These are phyloP conservation scores for Nannochloris sp. DNA, from an alignment of 139 green algal species.

Conservation along the genomic window DNA sequence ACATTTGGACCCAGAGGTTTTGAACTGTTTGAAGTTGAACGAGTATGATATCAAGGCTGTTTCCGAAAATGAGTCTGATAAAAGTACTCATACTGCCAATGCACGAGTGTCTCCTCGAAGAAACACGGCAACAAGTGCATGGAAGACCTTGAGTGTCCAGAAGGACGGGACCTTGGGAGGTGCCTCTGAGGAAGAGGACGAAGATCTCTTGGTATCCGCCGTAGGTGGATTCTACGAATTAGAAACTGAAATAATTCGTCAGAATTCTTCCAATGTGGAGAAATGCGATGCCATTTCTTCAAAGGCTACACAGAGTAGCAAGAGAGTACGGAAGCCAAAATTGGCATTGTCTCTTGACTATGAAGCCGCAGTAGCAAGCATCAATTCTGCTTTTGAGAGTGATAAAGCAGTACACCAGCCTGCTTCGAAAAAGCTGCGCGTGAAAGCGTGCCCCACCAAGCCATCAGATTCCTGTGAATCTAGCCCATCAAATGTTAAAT, in stretches of 20 bases:
- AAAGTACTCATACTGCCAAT: background rate
- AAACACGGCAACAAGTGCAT: constrained; percentile 1
- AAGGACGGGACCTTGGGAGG: background rate
- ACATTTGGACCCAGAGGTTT: background rate
- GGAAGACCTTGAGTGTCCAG: constrained; percentile 1
- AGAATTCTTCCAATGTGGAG: too few relatives aligned
- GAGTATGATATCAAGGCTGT: constrained; percentile 3
- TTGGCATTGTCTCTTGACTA: constrained; percentile 23
- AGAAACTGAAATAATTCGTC: background rate
- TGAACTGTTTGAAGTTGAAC: constrained; percentile 19
- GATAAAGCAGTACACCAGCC: constrained; percentile 8
- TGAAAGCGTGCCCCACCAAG: constrained; percentile 2
- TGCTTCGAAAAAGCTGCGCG: background rate
- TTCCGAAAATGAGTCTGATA: background rate
- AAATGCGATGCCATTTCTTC: too few relatives aligned
- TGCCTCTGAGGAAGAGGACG: background rate
- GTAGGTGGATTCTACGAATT: background rate
- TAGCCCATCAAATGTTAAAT: constrained; percentile 7
- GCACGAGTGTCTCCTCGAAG: background rate
- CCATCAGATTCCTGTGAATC: background rate
- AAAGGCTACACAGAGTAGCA: too few relatives aligned
- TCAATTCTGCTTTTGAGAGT: constrained; percentile 13
- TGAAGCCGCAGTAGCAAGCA: constrained; percentile 13
- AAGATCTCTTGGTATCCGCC: background rate
- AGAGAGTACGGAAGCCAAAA: constrained; percentile 4